Evolutionary conservation across 768 basidiomycete genomes (phyloP).

Genomic region (Amanita molliuscula): DNA sequence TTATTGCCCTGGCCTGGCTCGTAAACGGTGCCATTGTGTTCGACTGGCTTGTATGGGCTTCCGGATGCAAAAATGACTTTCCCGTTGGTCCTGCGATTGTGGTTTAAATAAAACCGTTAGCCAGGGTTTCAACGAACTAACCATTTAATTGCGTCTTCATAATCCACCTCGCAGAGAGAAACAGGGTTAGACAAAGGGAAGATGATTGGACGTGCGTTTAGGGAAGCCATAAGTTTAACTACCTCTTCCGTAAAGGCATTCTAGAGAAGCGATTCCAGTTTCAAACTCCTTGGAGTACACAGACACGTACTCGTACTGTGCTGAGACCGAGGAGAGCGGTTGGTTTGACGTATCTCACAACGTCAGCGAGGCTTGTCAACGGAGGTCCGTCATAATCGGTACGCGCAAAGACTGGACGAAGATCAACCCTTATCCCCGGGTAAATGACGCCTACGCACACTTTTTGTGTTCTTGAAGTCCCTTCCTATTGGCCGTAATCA

Average conservation of each 20-base stretch:
- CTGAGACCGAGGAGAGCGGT: slow-evolving; percentile 72
- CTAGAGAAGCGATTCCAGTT: slow-evolving; percentile 19
- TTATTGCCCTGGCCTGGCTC: slow-evolving; percentile 77
- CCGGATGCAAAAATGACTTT: slow-evolving; percentile 65
- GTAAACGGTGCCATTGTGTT: slow-evolving; percentile 33
- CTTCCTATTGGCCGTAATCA: slow-evolving; percentile 60
- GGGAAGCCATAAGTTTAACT: slow-evolving; percentile 49
- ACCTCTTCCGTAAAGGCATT: slow-evolving; percentile 58
- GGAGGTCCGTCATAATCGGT: slow-evolving; percentile 57
- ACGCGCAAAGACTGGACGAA: slow-evolving; percentile 54
- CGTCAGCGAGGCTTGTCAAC: slow-evolving; percentile 50
- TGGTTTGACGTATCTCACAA: slow-evolving; percentile 63
- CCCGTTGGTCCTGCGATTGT: slow-evolving; percentile 45
- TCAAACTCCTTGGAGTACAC: neutral
- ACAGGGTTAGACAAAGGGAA: slow-evolving; percentile 77
- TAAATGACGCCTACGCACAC: slow-evolving; percentile 26
- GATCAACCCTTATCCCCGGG: slow-evolving; percentile 25
- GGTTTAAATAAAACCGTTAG: neutral
- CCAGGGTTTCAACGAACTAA: slow-evolving; percentile 13
- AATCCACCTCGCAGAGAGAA: slow-evolving; percentile 50
- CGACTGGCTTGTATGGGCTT: slow-evolving; percentile 50
- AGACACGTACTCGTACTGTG: slow-evolving; percentile 33
- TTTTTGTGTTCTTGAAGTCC: slow-evolving; percentile 67
- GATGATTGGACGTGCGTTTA: slow-evolving; percentile 66
- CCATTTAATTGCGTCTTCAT: slow-evolving; percentile 50